Base-by-base conservation (phyloP, 306 rosid species). In the Sophora flavescens region DNA sequence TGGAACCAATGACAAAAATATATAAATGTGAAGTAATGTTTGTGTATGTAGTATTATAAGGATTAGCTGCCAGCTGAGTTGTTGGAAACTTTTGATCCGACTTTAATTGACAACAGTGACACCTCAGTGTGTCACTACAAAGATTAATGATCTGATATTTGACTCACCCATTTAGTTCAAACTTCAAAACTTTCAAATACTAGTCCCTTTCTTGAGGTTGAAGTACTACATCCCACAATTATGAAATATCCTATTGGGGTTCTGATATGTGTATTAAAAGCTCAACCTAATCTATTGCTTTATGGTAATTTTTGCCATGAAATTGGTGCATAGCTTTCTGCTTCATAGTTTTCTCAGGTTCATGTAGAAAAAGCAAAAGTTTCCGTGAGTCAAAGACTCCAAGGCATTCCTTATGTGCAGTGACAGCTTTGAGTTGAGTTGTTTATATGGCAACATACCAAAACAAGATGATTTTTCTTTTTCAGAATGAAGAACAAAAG, bases 31-130 rank as follows among this genome's bases (percentile, higher is more conserved):
- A 36, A 36, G 41, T 36, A 4, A 36, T 36, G 41, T 36, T 3
- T 4, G 41, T 36, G 41, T 6, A 36, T 36, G n/a, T 44, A 11
- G 11, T 44, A 11, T 44, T 44, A 44, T 11, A 2, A 44, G 72
- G 41, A 57, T 69, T 70, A 39, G 63, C 3, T 57, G 64, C 63
- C 42, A 66, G 68, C 2, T 8, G 59, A 64, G 75, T 78, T 64
- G 84, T 50, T 77, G 82, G 57, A 72, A 84, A 68, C 77, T 44
- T 72, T 87, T 79, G 88, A 68, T 79, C 84, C 52, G 35, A 75
- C 75, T 61, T 87, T 42, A 82, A 87, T 79, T 66, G 69, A 67
- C 73, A 82, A 87, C 78, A 84, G 79, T 76, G 83, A 84, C 88
- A 86, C 83, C 82, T 85, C 86, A 81, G n/a, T 80, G 81, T 52